Evolutionary conservation across 202 grass and related monocot species (phyloP), one percentile per base, ranked within the genome.

Genomic region (Bolboschoenoplectus hybrid): DNA sequence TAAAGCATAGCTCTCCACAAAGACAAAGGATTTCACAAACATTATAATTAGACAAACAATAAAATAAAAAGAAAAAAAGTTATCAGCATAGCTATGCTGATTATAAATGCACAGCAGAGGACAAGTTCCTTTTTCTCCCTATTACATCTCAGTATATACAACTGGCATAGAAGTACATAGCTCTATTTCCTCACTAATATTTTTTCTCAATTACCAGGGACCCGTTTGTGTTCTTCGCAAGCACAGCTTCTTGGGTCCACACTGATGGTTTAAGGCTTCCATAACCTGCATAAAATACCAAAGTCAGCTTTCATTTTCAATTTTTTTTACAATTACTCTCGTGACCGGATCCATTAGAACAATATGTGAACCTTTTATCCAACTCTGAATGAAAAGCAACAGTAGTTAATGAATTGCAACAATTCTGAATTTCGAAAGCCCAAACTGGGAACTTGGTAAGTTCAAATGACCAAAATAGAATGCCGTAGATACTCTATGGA

Each of bases 151-250:
- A 92, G 81, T 92, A 92, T 92, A 76, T 88, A 97, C 89, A 94
- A 45, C 60, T 82, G 53, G 0, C 71, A 81, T 13, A 32, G 49
- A 56, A 78, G 75, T 67, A 63, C 84, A 89, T 83, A 63, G 79
- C 40, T 81, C 70, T 79, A 49, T 26, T 52, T 45, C 85, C 63
- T 52, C 73, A 52, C 38, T 38, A 44, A 68, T 46, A 39, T 17
- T 73, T 69, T 57, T 45, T 57, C 60, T 45, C 20, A 86, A 84
- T 92, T 84, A 97, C 94, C 94, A 94, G 1, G 94, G 91, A 26
- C 89, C 92, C 43, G 92, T 94, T 74, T 92, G 56, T 86, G 94
- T 94, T 89, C 94, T 94, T 89, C 91, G 84, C 91, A 97, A 86
- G 86, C 94, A 91, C 16, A 85, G 75, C 78, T 90, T 97, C 74